phyloP scores from a whole-genome alignment of 495 filamentous ascomycete species.

The Platismatia glauca region DNA sequence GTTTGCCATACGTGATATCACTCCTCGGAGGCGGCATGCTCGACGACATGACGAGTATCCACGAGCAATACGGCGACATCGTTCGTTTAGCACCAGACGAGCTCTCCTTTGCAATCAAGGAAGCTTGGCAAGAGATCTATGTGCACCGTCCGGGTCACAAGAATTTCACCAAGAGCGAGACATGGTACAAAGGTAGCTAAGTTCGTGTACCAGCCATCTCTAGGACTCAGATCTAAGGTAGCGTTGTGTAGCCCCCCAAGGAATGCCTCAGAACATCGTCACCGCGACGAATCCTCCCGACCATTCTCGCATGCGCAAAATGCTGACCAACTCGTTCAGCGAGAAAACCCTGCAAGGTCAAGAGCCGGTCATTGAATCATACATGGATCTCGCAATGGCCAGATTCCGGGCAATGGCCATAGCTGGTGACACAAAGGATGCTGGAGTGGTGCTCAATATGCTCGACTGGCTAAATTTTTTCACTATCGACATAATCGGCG shows the following conservation, averaged over 20 bases:
- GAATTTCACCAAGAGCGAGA: neutral
- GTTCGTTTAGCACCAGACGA: conserved; percentile 45
- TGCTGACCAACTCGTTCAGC: conserved; percentile 40
- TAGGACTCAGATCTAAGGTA: no score
- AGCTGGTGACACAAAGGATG: neutral
- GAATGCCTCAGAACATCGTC: conserved; percentile 12
- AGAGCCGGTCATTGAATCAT: conserved; percentile 35
- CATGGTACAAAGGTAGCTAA: neutral
- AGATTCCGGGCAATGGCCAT: neutral
- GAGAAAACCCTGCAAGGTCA: conserved; percentile 38
- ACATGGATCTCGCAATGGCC: conserved; percentile 29
- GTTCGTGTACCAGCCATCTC: no score
- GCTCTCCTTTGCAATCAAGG: conserved; percentile 18
- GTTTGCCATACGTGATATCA: conserved; percentile 8
- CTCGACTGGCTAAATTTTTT: conserved; percentile 22
- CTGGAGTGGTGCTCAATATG: neutral
- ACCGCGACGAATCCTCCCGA: conserved; percentile 30
- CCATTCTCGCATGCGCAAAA: conserved; percentile 37
- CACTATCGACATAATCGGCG: conserved; percentile 33
- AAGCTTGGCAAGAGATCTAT: conserved; percentile 17
- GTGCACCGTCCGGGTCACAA: neutral
- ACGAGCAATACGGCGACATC: conserved; percentile 38
- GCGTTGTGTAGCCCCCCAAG: neutral
- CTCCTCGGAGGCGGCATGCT: conserved; percentile 6
- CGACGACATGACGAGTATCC: conserved; percentile 10